Base-by-base conservation (phyloP, 805 yeast genomes). In the Candida lessepsii region DNA sequence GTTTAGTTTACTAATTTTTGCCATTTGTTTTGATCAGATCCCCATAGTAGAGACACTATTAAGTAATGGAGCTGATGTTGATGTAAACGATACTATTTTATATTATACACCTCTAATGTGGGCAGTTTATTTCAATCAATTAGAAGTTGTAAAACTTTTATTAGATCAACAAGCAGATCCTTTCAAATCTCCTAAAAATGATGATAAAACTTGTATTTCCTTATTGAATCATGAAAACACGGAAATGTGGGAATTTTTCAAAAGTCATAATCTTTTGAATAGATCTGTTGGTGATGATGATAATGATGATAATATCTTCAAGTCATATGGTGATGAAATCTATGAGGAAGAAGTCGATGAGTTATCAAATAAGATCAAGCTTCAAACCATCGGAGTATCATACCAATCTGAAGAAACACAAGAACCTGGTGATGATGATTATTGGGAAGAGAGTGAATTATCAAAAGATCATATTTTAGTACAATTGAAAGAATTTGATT, bases 101-200 rank as follows among this genome's bases (percentile, higher is more conserved):
- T 70, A 75, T 2, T 80, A 78, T 58, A 75, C 87, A 0, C 87
- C 96, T 9, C 59, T 86, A 32, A 86, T 86, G 93, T 87, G 96
- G 96, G 90, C 95, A 0, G 78, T 86, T 3, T 75, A 80, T 49
- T 70, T 81, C 48, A 75, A 79, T 39, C 76, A 78, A 39, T 58
- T 74, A 43, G 70, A 72, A 9, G 70, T 83, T 32, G 80, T 78
- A 11, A 73, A 76, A 34, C 61, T 73, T 40, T 62, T 87, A 43
- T 59, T 88, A 39, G 76, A 77, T 30, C 70, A 71, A 42, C 84
- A 82, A 26, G 91, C 90, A 0, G 83, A 81, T 44, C 78, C 80
- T 1, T 67, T 73, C 29, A 61, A 74, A 34, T 13, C 50, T 9
- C 59, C 61, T 5, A 41, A 48, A 19, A 53, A 53, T 24, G 55